These are phyloP conservation scores for Tylopilus sp. DNA, from an alignment of 1,284 basidiomycete species.

Conservation along the genomic window DNA sequence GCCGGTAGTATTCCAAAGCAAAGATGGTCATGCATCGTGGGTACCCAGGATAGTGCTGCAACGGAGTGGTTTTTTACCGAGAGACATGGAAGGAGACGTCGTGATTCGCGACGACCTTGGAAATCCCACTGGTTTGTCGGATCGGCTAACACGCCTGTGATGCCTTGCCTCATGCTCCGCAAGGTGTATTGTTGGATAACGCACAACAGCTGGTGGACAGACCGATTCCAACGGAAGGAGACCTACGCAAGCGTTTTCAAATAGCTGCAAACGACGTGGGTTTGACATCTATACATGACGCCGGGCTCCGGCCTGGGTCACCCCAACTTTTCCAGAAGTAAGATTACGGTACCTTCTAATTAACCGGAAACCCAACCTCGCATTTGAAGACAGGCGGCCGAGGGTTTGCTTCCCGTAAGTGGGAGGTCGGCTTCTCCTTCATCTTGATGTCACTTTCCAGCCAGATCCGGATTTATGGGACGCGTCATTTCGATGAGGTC, in stretches of 20 bases:
- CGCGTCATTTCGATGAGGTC: conserved; percentile 67
- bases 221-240: conserved; percentile 61
- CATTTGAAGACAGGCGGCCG: conserved; percentile 47
- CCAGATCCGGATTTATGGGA: conserved; percentile 70
- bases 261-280: conserved; percentile 69
- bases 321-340: conserved; percentile 64
- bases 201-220: conserved; percentile 64
- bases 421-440: neutral
- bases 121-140: conserved; percentile 65
- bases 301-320: conserved; percentile 65
- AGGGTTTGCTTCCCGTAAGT: conserved; percentile 60
- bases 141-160: neutral
- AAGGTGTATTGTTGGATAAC: conserved; percentile 69
- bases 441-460: neutral
- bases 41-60: conserved; percentile 64
- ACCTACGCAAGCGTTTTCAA: conserved; percentile 61
- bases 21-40: conserved; percentile 91
- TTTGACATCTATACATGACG: conserved; percentile 82
- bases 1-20: conserved; percentile 73
- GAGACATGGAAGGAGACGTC: conserved; percentile 72
- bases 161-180: conserved; percentile 1
- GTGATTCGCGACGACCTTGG: conserved; percentile 69
- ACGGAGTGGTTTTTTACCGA: conserved; percentile 57
- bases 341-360: conserved; percentile 2
- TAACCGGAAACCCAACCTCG: neutral